Base-by-base conservation (phyloP, 2,329 filamentous ascomycete genomes). In the Verticillium alfalfae region DNA sequence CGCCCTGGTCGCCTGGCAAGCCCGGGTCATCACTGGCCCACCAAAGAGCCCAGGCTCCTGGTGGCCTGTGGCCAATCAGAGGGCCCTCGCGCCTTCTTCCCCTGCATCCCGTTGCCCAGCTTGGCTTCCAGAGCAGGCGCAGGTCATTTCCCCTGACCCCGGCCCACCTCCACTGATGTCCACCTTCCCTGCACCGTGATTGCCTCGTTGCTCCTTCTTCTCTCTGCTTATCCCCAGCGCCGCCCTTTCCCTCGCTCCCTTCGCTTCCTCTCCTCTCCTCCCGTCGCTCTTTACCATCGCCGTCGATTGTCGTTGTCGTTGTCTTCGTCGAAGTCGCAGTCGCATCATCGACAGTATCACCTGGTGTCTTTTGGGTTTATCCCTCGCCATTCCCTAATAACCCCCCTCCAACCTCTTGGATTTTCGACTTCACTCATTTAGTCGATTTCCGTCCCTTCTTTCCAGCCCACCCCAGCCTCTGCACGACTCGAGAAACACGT, bases 361-460 rank as follows among this genome's bases (percentile, higher is more conserved):
- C 61, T 63, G 61, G 67, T 72, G 67, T 68, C 67, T 69, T 67
- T 68, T 69, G 62, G 59, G 26, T 31, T 67, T 63, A 67, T 66
- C 66, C 66, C 67, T 68, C 64, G 67, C 68, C 69, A 67, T 66
- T 71, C 67, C 58, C 63, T 63, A 61, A 60, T 57, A 60, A 31
- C 26, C 26, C 58, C 36, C 56, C 62, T 60, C 57, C 64, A 63
- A 55, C 61, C 52, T 63, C 67, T 31, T 65, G 70, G 77, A 65
- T 75, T 72, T 68, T 76, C 77, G 76, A 72, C 76, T 78, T 78
- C 77, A 78, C 72, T 80, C 79, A 73, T 77, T 79, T 71, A 73
- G 77, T 75, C 76, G 78, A 75, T 72, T 26, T 68, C 78, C 73
- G 76, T 80, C 77, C 78, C 67, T 69, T 81, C 78, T 67, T 80